Evolutionary conservation across 140 eudicot species (phyloP).

Genomic region (Artemisia princeps): DNA sequence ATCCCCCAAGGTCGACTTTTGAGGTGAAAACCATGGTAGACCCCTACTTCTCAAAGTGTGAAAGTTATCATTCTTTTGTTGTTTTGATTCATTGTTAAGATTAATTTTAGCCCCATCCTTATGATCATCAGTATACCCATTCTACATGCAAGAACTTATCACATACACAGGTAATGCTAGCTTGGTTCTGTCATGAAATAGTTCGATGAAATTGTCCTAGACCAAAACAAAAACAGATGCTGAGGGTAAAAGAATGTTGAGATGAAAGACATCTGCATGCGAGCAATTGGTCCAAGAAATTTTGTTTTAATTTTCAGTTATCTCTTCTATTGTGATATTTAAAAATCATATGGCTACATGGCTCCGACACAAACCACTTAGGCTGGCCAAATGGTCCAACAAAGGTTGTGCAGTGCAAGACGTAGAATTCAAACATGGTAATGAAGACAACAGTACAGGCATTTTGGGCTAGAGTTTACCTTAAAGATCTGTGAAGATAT

Average conservation of each 20-base stretch:
- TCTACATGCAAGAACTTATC: constrained; percentile 5
- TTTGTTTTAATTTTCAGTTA: too few species aligned
- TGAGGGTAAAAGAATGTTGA: not conserved
- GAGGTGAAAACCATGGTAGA: too few species aligned
- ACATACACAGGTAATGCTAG: constrained; percentile 3
- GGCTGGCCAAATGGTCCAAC: not conserved
- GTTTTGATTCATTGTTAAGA: too few species aligned
- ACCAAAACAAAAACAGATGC: constrained; percentile 4
- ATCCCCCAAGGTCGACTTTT: too few species aligned
- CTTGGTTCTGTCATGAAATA: constrained; percentile 10
- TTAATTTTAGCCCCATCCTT: not conserved
- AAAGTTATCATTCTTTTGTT: not conserved
- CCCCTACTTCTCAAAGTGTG: too few species aligned
- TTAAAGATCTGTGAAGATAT: not conserved
- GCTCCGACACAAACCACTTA: not conserved
- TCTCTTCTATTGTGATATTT: too few species aligned
- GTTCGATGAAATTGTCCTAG: not conserved
- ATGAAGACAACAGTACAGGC: not conserved
- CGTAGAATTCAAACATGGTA: not conserved
- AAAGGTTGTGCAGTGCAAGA: not conserved
- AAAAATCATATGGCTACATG: not conserved
- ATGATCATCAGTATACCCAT: constrained; percentile 19
- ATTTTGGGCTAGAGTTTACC: not conserved
- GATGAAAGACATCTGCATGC: not conserved
- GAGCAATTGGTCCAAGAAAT: not conserved